These are phyloP conservation scores for Elaeis oleifera DNA, from an alignment of 202 grass and related monocot genomes.

Conservation along the genomic window DNA sequence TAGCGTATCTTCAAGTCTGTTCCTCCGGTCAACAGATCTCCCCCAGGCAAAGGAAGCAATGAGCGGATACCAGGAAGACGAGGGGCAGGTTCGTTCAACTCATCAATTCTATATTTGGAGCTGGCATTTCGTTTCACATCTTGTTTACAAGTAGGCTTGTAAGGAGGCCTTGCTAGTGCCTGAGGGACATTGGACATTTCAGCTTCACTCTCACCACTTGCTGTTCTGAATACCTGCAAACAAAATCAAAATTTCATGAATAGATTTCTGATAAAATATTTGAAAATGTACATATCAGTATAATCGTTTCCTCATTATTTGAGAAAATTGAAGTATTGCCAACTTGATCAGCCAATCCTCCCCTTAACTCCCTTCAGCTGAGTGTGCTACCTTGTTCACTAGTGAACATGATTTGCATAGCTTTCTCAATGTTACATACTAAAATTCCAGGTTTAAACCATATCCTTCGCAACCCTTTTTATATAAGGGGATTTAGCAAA, in stretches of 20 bases:
- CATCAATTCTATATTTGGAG: slow-evolving; percentile 88
- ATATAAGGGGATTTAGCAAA: too few species aligned
- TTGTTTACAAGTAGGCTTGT: slow-evolving; percentile 41
- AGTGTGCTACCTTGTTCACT: too few species aligned
- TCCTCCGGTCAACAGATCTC: slow-evolving; percentile 73
- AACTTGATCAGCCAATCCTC: too few species aligned
- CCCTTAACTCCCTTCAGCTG: too few species aligned
- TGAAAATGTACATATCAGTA: too few species aligned
- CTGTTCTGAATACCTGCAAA: slow-evolving; percentile 74
- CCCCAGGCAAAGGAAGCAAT: slow-evolving; percentile 84
- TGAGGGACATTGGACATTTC: slow-evolving; percentile 37
- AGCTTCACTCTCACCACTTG: slow-evolving; percentile 60
- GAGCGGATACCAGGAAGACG: slow-evolving; percentile 64
- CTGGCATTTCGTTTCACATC: slow-evolving; percentile 43
- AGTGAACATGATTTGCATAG: too few species aligned
- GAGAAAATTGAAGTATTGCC: too few species aligned
- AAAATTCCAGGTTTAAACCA: too few species aligned
- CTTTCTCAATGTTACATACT: too few species aligned
- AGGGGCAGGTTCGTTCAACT: slow-evolving; percentile 63
- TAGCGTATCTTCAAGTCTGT: slow-evolving; percentile 91
- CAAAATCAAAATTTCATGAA: slow-evolving; percentile 11
- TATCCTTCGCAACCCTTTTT: too few species aligned
- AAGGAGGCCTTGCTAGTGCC: slow-evolving; percentile 42
- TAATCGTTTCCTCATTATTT: too few species aligned
- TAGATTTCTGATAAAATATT: slow-evolving; percentile 11